Percentiles rank a stretch among this genome's conserved stretches.
Evolutionary conservation across 2,329 filamentous ascomycete genomes (phyloP).

Genomic region (Arthrobotrys conoides): DNA sequence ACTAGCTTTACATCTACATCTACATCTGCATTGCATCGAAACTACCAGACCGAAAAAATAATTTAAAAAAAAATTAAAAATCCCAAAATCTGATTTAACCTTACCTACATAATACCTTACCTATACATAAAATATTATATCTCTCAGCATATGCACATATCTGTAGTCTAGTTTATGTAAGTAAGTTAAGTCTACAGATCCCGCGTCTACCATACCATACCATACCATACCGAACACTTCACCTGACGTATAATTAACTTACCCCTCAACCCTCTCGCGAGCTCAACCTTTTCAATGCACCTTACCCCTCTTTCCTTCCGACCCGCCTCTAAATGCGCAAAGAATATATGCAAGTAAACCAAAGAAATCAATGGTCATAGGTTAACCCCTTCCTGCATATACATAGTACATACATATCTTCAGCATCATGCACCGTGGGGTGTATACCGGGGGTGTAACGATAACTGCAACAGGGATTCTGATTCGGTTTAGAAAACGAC

Average conservation of each 20-base stretch:
- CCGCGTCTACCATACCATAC: neutral
- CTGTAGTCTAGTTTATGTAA: neutral
- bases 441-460: neutral
- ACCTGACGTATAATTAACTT: conserved; percentile 11
- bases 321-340: neutral
- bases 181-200: no score
- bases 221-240: conserved; percentile 2
- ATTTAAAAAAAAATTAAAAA: neutral
- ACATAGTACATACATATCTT: no score
- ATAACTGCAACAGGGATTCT: conserved; percentile 17
- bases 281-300: conserved; percentile 11
- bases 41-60: conserved; percentile 16
- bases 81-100: conserved; percentile 2
- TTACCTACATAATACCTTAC: conserved; percentile 14
- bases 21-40: conserved; percentile 5
- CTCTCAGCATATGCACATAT: neutral
- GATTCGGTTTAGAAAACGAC: conserved; percentile 5
- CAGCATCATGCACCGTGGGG: conserved; percentile 13
- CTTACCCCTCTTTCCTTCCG: conserved; percentile 21
- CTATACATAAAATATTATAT: no score
- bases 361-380: conserved; percentile 3
- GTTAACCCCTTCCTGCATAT: conserved; percentile 1
- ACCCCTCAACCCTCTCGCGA: conserved; percentile 15
- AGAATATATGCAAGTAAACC: neutral
- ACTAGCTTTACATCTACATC: neutral